Conservation (phyloP, 805 yeast species). For the Candida ascalaphidarum region DNA sequence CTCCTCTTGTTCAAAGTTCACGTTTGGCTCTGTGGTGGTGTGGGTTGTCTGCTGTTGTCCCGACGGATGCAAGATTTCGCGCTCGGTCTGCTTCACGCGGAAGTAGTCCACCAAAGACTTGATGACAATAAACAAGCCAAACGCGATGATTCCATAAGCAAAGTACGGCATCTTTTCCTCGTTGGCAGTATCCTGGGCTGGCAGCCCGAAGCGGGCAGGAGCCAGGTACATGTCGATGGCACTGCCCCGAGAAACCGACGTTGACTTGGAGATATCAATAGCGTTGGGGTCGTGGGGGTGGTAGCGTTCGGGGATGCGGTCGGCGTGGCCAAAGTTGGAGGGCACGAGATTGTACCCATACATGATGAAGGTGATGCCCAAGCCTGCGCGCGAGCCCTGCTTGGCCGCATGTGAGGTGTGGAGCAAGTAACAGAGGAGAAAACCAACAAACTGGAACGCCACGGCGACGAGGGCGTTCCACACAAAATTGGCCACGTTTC, state of each 20-base stretch:
- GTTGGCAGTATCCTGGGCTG: conserved; percentile 1
- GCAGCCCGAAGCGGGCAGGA: conserved; percentile 7
- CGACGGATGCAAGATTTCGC: conserved; percentile 44
- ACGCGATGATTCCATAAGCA: conserved; percentile 53
- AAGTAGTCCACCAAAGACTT: conserved; percentile 68
- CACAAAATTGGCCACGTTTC: conserved; percentile 74
- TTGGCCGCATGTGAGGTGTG: conserved; percentile 97
- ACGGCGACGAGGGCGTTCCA: conserved; percentile 88
- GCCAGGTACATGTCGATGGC: conserved; percentile 20
- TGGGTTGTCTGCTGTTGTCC: too few species aligned
- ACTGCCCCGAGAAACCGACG: conserved; percentile 16
- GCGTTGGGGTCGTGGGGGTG: conserved; percentile 26
- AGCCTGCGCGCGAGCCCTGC: conserved; percentile 88
- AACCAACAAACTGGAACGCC: conserved; percentile 93
- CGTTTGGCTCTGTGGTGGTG: too few species aligned
- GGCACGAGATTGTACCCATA: conserved; percentile 42
- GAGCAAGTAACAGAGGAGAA: conserved; percentile 76
- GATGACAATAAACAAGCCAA: conserved; percentile 58
- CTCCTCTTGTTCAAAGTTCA: too few species aligned
- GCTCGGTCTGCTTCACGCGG: conserved; percentile 72
- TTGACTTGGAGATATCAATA: conserved; percentile 20
- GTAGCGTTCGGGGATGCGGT: conserved; percentile 22
- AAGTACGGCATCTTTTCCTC: conserved; percentile 36
- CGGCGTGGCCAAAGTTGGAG: conserved; percentile 29
- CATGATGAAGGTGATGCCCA: conserved; percentile 75